Conservation (phyloP, 495 filamentous ascomycete species). For the Aspergillus homomorphus region DNA sequence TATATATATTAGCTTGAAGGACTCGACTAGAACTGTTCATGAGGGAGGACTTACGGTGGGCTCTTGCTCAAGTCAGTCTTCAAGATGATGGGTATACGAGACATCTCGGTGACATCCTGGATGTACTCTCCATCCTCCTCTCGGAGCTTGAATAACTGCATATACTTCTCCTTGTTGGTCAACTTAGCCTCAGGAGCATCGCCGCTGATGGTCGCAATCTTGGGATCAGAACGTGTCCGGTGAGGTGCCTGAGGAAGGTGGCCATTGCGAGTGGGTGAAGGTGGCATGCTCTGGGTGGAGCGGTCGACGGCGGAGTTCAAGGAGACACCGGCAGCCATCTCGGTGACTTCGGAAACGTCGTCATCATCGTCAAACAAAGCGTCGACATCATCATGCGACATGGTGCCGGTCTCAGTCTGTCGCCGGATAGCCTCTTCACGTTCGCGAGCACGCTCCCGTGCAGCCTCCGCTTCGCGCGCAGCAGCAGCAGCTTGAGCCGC, state of each 20-base stretch:
- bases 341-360: slow-evolving; percentile 80
- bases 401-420: slow-evolving; percentile 89
- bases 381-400: slow-evolving; percentile 85
- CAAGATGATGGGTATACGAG: slow-evolving; percentile 88
- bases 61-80: slow-evolving; percentile 99
- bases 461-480: slow-evolving; percentile 74
- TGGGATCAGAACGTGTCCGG: slow-evolving; percentile 87
- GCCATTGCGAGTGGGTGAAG: slow-evolving; percentile 79
- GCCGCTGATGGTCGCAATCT: slow-evolving; percentile 70
- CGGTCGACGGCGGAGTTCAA: slow-evolving; percentile 66
- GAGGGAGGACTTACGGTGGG: slow-evolving; percentile 75
- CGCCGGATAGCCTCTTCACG: slow-evolving; percentile 82
- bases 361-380: slow-evolving; percentile 91
- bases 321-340: slow-evolving; percentile 81
- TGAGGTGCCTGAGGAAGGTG: slow-evolving; percentile 70
- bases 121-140: slow-evolving; percentile 96
- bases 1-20: slow-evolving; percentile 16
- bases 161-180: slow-evolving; percentile 93
- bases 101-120: slow-evolving; percentile 97
- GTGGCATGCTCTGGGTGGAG: slow-evolving; percentile 93
- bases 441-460: slow-evolving; percentile 73
- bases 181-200: slow-evolving; percentile 71
- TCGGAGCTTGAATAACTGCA: slow-evolving; percentile 81
- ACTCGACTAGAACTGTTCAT: slow-evolving; percentile 4
- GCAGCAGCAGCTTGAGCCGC: slow-evolving; percentile 72